Percentiles rank a stretch among this genome's conserved stretches.
phyloP scores from a whole-genome alignment of 1,284 basidiomycete species.

The Stereum hirsutum region DNA sequence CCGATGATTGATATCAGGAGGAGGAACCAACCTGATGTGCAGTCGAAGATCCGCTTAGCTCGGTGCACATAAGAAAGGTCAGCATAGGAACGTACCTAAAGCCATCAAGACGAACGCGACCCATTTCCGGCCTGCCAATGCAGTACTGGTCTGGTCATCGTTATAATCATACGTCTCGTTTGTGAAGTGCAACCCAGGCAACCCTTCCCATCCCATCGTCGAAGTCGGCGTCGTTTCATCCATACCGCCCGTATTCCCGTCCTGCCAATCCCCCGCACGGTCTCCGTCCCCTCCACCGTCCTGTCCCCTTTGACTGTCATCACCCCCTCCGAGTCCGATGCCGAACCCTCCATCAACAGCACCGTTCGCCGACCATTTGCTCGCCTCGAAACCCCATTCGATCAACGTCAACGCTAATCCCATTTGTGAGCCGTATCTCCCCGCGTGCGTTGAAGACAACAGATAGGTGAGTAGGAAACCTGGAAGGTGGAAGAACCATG shows the following conservation, averaged over 20 bases:
- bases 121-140: conserved; percentile 46
- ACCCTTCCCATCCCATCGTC: too few relatives aligned
- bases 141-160: conserved; percentile 5
- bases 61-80: conserved; percentile 1
- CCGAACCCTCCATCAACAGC: conserved; percentile 19
- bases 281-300: not conserved
- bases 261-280: not conserved
- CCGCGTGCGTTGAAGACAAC: conserved; percentile 90
- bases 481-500: conserved; percentile 95
- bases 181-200: too few relatives aligned
- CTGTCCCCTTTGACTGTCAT: not conserved
- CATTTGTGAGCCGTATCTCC: conserved; percentile 88
- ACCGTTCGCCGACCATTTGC: too few relatives aligned
- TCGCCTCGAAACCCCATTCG: conserved; percentile 75
- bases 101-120: conserved; percentile 88
- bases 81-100: conserved; percentile 44
- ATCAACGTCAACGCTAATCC: conserved; percentile 94
- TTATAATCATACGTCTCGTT: conserved; percentile 7
- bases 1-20: conserved; percentile 72
- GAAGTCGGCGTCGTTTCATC: not conserved
- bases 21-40: conserved; percentile 73
- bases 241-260: not conserved
- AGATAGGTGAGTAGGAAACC: conserved; percentile 93
- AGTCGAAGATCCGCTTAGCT: conserved; percentile 1
- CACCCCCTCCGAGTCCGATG: not conserved